These are phyloP conservation scores for Dendrobium catenatum DNA, from an alignment of 106 monocot species.

Conservation along the genomic window DNA sequence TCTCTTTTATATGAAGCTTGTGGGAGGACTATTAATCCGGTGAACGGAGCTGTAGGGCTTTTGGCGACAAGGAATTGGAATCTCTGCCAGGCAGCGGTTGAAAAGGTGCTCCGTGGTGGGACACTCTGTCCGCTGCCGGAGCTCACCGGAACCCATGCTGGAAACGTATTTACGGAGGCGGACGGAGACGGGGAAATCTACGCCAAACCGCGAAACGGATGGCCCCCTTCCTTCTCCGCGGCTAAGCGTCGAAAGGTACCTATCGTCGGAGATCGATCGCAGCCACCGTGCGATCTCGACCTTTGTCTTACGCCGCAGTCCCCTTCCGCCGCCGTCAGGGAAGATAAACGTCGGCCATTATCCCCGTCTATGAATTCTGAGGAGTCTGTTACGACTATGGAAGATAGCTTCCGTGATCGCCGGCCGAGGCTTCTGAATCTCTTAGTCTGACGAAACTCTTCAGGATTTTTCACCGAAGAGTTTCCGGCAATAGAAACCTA, in stretches of 20 bases:
- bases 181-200: not conserved
- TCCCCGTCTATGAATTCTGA: conserved; percentile 57
- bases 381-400: conserved; percentile 58
- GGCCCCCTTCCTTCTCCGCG: conserved; percentile 18
- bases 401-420: conserved; percentile 23
- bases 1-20: conserved; percentile 53
- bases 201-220: not conserved
- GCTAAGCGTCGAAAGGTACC: conserved; percentile 17
- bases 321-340: not conserved
- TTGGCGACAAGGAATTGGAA: conserved; percentile 62
- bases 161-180: not conserved
- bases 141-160: not conserved
- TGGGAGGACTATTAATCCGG: conserved; percentile 67
- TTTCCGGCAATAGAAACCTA: not conserved
- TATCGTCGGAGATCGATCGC: not conserved
- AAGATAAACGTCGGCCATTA: conserved; percentile 27
- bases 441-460: conserved; percentile 14
- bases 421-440: conserved; percentile 42
- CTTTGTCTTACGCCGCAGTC: conserved; percentile 42
- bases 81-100: conserved; percentile 65
- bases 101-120: conserved; percentile 53
- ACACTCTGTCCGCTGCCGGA: conserved; percentile 24
- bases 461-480: not conserved
- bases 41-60: conserved; percentile 66
- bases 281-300: conserved; percentile 31